Percentiles rank a stretch among this genome's conserved stretches.
Evolutionary conservation across 2,329 filamentous ascomycete genomes (phyloP).

Genomic region (Penicillium sp.): DNA sequence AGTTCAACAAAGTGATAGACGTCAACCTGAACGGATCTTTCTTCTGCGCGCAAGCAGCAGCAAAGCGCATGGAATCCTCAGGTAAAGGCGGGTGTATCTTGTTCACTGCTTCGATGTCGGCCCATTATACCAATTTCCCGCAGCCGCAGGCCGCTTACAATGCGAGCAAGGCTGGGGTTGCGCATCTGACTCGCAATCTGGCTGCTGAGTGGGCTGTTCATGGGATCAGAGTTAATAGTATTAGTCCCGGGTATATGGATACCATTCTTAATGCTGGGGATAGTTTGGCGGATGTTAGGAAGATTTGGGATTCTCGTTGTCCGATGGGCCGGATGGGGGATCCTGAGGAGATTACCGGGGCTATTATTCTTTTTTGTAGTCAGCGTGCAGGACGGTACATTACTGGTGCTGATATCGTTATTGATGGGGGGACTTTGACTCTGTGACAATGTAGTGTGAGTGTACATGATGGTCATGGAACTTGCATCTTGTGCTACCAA

Average conservation of each 20-base stretch:
- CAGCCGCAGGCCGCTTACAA: conserved; percentile 74
- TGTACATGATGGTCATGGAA: not conserved
- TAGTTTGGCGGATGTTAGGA: conserved; percentile 54
- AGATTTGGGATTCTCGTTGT: conserved; percentile 59
- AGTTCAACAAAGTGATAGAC: conserved; percentile 66
- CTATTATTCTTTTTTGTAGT: conserved; percentile 61
- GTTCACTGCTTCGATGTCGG: conserved; percentile 68
- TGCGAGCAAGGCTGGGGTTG: conserved; percentile 65
- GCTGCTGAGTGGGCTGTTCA: conserved; percentile 72
- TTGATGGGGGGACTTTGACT: conserved; percentile 55
- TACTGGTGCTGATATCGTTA: conserved; percentile 65
- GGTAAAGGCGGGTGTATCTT: conserved; percentile 51
- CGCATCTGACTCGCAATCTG: conserved; percentile 63
- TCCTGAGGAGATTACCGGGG: conserved; percentile 63
- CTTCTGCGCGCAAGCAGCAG: conserved; percentile 66
- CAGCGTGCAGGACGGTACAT: conserved; percentile 62
- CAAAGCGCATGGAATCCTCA: conserved; percentile 37
- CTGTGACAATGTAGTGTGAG: not conserved
- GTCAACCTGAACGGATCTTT: conserved; percentile 72
- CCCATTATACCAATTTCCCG: conserved; percentile 67
- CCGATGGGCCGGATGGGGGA: conserved; percentile 66
- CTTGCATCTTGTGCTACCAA: not conserved
- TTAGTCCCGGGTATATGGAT: conserved; percentile 76
- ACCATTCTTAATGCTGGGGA: conserved; percentile 69
- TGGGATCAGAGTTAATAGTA: conserved; percentile 69